phyloP scores from a whole-genome alignment of 306 rosid species.

The Dryas drummondii region DNA sequence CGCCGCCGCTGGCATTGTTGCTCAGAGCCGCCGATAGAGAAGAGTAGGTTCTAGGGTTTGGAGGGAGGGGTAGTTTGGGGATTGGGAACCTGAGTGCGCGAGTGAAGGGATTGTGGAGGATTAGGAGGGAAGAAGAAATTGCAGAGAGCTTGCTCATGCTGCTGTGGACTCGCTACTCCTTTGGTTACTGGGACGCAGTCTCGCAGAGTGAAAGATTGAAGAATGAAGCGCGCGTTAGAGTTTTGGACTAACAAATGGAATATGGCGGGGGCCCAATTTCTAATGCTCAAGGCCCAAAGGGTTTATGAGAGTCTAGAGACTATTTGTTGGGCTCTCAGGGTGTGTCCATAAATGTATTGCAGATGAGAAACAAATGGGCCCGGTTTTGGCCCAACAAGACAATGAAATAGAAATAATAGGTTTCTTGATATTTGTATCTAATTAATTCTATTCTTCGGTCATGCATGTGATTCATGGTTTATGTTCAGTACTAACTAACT shows the following conservation, averaged over 20 bases:
- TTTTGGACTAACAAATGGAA: background rate
- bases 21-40: constrained; percentile 39
- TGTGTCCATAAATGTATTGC: too few relatives aligned
- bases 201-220: background rate
- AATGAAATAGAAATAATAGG: too few relatives aligned
- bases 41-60: constrained; percentile 30
- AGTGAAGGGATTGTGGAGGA: constrained; percentile 19
- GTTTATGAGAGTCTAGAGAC: too few relatives aligned
- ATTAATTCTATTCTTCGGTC: too few relatives aligned
- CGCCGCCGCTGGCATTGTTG: constrained; percentile 29
- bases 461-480: too few relatives aligned
- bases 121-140: constrained; percentile 35
- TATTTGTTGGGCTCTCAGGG: too few relatives aligned
- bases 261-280: background rate
- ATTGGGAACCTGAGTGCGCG: constrained; percentile 31
- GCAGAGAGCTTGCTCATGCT: constrained; percentile 8
- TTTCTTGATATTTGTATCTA: too few relatives aligned
- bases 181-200: background rate
- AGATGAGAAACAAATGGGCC: too few relatives aligned
- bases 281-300: background rate
- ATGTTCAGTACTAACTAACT: too few relatives aligned
- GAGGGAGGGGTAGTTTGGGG: constrained; percentile 13
- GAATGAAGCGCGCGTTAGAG: background rate
- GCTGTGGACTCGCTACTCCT: background rate
- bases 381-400: too few relatives aligned